A percentile compares a stretch with the other conserved stretches of the same genome.
These are phyloP conservation scores for Arachis monticola DNA, from an alignment of 331 rosid species.

Conservation along the genomic window DNA sequence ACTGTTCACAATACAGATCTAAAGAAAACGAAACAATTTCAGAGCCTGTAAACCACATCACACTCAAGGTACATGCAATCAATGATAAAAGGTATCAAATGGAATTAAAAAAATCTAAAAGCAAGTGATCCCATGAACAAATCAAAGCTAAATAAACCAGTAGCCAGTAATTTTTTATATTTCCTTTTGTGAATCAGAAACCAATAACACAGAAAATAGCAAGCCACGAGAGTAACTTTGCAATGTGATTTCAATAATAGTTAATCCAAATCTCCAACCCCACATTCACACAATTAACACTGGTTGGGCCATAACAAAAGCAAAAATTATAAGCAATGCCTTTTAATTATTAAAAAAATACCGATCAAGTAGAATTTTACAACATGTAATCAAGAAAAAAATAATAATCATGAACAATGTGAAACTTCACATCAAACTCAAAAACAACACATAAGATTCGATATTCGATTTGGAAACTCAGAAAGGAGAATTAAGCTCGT, in stretches of 20 bases:
- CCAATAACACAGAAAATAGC: conserved; percentile 4
- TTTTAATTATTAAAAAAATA: neutral
- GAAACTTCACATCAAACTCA: neutral
- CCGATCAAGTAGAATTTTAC: neutral
- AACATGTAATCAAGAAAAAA: conserved; percentile 12
- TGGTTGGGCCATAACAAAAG: conserved; percentile 15
- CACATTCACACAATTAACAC: conserved; percentile 26
- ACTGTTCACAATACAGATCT: conserved; percentile 22
- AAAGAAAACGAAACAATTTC: conserved; percentile 5
- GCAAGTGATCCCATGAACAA: conserved; percentile 26
- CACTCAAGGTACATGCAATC: conserved; percentile 9
- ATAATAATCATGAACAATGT: neutral
- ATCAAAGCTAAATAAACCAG: conserved; percentile 28
- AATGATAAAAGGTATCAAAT: neutral
- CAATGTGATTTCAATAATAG: neutral
- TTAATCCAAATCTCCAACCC: neutral
- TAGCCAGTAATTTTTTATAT: too few species aligned
- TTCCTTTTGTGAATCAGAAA: conserved; percentile 15
- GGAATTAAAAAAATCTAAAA: conserved; percentile 11
- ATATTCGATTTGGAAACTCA: too few species aligned
- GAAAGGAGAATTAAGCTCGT: too few species aligned
- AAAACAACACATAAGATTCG: conserved; percentile 17
- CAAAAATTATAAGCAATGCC: conserved; percentile 1
- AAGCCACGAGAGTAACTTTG: conserved; percentile 7
- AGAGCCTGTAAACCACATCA: conserved; percentile 7